These are phyloP conservation scores for Zalerion maritima DNA, from an alignment of 495 filamentous ascomycete genomes.

Conservation along the genomic window DNA sequence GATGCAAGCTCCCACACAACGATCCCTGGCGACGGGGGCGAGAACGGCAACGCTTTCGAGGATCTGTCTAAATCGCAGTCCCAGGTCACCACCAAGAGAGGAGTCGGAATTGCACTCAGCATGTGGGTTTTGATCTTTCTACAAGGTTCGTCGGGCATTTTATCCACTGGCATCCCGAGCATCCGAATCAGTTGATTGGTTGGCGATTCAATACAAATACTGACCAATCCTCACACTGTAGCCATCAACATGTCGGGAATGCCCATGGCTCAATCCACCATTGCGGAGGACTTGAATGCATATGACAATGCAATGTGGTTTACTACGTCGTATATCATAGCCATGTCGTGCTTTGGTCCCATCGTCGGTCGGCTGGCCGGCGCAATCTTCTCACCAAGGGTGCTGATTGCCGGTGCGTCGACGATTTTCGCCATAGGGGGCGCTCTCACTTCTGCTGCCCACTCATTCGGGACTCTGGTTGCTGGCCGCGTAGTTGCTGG, in stretches of 20 bases:
- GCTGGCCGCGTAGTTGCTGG: slow-evolving; percentile 50
- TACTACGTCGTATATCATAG: slow-evolving; percentile 58
- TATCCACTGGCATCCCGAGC: too few species aligned
- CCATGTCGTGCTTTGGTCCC: slow-evolving; percentile 50
- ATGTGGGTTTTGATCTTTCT: slow-evolving; percentile 32
- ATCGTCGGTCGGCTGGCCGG: slow-evolving; percentile 49
- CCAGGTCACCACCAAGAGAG: slow-evolving; percentile 11
- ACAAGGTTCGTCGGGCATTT: slow-evolving; percentile 14
- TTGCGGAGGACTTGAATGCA: slow-evolving; percentile 56
- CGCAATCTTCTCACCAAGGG: slow-evolving; percentile 51
- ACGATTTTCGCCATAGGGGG: slow-evolving; percentile 44
- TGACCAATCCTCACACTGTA: too few species aligned
- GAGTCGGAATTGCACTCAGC: slow-evolving; percentile 22
- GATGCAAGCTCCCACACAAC: too few species aligned
- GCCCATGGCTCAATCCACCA: slow-evolving; percentile 57
- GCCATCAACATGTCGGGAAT: slow-evolving; percentile 64
- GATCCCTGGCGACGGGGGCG: too few species aligned
- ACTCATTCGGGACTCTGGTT: slow-evolving; percentile 43
- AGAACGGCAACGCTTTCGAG: too few species aligned
- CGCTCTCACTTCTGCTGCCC: slow-evolving; percentile 44
- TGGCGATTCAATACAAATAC: too few species aligned
- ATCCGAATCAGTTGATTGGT: too few species aligned
- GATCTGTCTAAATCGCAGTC: too few species aligned
- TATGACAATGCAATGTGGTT: slow-evolving; percentile 63
- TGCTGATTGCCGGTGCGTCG: slow-evolving; percentile 41